Percentiles rank a stretch among this genome's conserved stretches.
phyloP scores from a whole-genome alignment of 2,329 filamentous ascomycete genomes.

The Fusarium fujikuroi region DNA sequence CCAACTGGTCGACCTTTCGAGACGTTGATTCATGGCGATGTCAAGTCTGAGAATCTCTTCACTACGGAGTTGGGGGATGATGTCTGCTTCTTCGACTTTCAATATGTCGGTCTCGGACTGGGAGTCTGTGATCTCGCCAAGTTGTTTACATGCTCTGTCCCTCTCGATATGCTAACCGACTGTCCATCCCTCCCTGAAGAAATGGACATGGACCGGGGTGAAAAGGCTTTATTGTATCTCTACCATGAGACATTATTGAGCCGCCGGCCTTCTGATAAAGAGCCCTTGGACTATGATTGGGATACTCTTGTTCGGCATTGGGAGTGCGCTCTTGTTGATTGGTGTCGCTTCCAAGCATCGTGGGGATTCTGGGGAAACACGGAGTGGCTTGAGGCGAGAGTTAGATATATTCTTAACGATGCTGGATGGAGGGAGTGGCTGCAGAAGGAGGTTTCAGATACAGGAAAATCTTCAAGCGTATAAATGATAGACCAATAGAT shows the following conservation, averaged over 20 bases:
- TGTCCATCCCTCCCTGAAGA: slow-evolving; percentile 46
- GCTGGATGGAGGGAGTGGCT: slow-evolving; percentile 59
- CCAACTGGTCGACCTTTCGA: slow-evolving; percentile 58
- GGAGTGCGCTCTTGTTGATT: slow-evolving; percentile 75
- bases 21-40: slow-evolving; percentile 74
- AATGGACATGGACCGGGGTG: slow-evolving; percentile 62
- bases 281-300: slow-evolving; percentile 60
- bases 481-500: background rate
- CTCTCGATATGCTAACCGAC: slow-evolving; percentile 60
- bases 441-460: slow-evolving; percentile 21
- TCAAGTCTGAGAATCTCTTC: slow-evolving; percentile 76
- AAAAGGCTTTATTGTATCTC: slow-evolving; percentile 60
- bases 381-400: slow-evolving; percentile 66
- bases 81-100: slow-evolving; percentile 76
- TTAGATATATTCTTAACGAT: slow-evolving; percentile 60
- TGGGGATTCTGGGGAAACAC: slow-evolving; percentile 72
- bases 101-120: slow-evolving; percentile 72
- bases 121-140: slow-evolving; percentile 75
- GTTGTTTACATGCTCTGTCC: slow-evolving; percentile 73
- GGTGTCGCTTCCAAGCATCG: slow-evolving; percentile 70
- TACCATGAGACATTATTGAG: slow-evolving; percentile 58
- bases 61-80: slow-evolving; percentile 58
- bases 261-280: background rate
- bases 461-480: background rate
- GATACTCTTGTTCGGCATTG: slow-evolving; percentile 67